Evolutionary conservation across 352 stramenopile species (phyloP).

Genomic region (Globisporangium mamillatum): DNA sequence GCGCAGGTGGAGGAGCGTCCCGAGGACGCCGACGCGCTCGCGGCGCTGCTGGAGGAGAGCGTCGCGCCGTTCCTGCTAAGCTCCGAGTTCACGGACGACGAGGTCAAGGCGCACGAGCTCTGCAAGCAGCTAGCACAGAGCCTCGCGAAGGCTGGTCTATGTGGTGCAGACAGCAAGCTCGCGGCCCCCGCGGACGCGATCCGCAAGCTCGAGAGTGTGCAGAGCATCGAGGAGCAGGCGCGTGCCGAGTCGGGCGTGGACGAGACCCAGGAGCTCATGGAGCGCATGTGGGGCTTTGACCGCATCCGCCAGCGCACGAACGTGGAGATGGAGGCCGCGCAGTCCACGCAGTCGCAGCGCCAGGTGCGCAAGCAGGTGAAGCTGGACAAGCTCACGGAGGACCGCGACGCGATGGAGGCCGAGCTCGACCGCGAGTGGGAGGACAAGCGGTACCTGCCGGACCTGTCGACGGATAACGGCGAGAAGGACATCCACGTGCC

Average conservation of each 20-base stretch:
- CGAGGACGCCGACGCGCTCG: conserved; percentile 32
- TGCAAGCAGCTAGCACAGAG: conserved; percentile 42
- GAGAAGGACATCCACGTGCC: conserved; percentile 88
- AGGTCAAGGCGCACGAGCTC: conserved; percentile 31
- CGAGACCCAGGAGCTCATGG: conserved; percentile 67
- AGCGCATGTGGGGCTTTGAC: conserved; percentile 86
- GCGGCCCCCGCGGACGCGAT: conserved; percentile 25
- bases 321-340: conserved; percentile 67
- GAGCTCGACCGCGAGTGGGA: conserved; percentile 80
- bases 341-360: conserved; percentile 71
- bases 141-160: conserved; percentile 27
- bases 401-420: conserved; percentile 51
- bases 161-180: conserved; percentile 20
- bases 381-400: conserved; percentile 57
- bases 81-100: conserved; percentile 44
- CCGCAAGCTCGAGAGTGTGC: conserved; percentile 54
- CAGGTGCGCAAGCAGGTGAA: conserved; percentile 82
- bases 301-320: conserved; percentile 80
- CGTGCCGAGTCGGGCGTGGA: conserved; percentile 40
- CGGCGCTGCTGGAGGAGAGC: conserved; percentile 43
- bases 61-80: conserved; percentile 75
- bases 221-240: conserved; percentile 75
- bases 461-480: conserved; percentile 75
- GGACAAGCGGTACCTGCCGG: conserved; percentile 67
- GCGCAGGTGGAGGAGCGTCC: conserved; percentile 45